Base-by-base conservation (phyloP, 495 filamentous ascomycete species). In the Aspergillus cristatus region DNA sequence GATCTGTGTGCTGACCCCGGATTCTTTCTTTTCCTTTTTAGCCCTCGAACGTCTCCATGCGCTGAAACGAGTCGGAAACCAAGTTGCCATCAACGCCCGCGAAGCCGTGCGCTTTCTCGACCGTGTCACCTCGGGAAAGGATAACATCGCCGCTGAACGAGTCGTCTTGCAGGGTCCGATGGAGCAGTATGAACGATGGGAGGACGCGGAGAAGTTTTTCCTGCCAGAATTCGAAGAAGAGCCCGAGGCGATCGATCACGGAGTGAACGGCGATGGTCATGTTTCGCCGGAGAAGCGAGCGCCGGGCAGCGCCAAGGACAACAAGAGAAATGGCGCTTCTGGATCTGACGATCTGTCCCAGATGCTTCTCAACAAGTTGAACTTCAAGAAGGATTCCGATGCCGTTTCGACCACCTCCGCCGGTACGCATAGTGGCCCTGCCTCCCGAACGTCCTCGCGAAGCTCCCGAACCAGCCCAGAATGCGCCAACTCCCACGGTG, bases 61-160 rank as follows among this genome's bases (percentile, higher is more conserved):
- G 45, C 61, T 76, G 35, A 80, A 80, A 57, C 70, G 71, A 45
- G 71, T 67, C 39, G 68, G 57, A 34, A 76, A 69, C 18, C 61
- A 71, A 39, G 57, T 70, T 48, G 71, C 71, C 41, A 66, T 72
- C 47, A 79, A 81, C 54, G 77, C 79, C 39, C 70, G 72, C 22
- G 76, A 81, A 53, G 71, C 75, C 18, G 67, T 82, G 38, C 67
- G 72, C 38, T 82, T 78, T 57, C 74, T 83, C 46, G 79, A 83
- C 47, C 67, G 75, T 31, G 70, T 74, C 18, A 80, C 78, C 15
- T 72, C 69, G 31, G 68, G 66, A 32, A 70, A 70, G 38, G 69
- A 70, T 32, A 65, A 64, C 14, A 63, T 69, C 18, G 47, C 70
- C 12, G 50, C 70, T 46, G 61, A 67, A 18, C 49, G 64, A 6